Evolutionary conservation across 495 filamentous ascomycete genomes (phyloP).

Genomic region (Aspergillus nidulans): DNA sequence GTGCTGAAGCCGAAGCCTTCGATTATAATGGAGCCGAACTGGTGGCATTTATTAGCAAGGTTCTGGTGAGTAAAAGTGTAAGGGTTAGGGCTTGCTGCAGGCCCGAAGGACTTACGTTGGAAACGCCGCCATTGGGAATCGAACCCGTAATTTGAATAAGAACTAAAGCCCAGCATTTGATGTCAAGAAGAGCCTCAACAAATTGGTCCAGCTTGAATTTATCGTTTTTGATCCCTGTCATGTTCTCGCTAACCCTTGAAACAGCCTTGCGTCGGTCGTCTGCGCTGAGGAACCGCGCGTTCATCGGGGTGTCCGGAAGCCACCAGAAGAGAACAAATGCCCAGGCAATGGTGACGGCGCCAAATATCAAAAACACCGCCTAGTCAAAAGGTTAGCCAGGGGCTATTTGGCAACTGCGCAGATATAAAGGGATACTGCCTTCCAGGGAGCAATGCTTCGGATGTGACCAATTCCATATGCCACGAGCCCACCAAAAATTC

Average conservation of each 20-base stretch:
- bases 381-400: too few species aligned
- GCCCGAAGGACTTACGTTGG: neutral
- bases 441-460: neutral
- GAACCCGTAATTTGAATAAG: constrained; percentile 3
- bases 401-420: too few species aligned
- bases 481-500: constrained; percentile 53
- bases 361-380: constrained; percentile 56
- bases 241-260: constrained; percentile 41
- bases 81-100: too few species aligned
- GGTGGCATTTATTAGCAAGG: neutral
- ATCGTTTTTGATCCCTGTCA: constrained; percentile 47
- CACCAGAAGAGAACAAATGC: constrained; percentile 44
- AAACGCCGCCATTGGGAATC: constrained; percentile 4
- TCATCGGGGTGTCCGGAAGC: constrained; percentile 51
- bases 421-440: constrained; percentile 27
- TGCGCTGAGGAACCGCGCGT: constrained; percentile 49
- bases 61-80: too few species aligned
- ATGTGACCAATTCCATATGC: constrained; percentile 52
- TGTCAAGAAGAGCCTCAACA: constrained; percentile 24
- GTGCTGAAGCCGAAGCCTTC: constrained; percentile 14
- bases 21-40: constrained; percentile 11
- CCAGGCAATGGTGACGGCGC: constrained; percentile 50
- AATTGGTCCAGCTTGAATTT: constrained; percentile 37
- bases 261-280: constrained; percentile 41
- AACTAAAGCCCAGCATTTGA: constrained; percentile 29